Conservation (phyloP, 345 rosid species). For the Eucalyptus brandiana region DNA sequence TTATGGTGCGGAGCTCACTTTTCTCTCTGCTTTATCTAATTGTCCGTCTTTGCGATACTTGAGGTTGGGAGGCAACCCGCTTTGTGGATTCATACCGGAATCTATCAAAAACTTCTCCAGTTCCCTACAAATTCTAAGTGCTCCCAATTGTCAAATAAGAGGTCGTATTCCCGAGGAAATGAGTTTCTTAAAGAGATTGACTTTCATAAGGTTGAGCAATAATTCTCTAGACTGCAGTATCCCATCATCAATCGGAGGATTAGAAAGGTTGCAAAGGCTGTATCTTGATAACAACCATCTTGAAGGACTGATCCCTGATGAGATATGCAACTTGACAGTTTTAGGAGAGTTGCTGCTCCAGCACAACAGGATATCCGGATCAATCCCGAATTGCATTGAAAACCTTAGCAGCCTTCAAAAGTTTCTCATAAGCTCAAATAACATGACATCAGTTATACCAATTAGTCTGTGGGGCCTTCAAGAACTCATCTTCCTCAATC, state of each 20-base stretch:
- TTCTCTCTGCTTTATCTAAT: background rate
- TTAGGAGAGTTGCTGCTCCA: background rate
- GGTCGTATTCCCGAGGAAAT: background rate
- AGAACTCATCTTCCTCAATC: background rate
- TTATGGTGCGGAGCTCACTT: background rate
- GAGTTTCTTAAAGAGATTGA: background rate
- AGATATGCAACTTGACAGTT: background rate
- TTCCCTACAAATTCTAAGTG: background rate
- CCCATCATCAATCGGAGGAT: background rate
- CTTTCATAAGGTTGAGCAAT: fast-evolving
- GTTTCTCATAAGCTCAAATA: background rate
- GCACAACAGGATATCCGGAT: background rate
- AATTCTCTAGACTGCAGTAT: fast-evolving
- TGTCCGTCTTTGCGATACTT: fast-evolving
- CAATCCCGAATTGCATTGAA: background rate
- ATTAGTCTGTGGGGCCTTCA: background rate
- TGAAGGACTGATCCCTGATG: background rate
- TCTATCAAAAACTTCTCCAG: background rate
- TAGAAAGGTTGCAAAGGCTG: background rate
- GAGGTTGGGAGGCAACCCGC: fast-evolving
- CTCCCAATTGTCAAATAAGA: background rate
- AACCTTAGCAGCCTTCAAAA: background rate
- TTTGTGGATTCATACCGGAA: background rate
- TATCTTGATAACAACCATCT: background rate
- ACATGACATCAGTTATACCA: background rate